A percentile compares a stretch with the other conserved stretches of the same genome.
phyloP scores from a whole-genome alignment of 2,329 filamentous ascomycete genomes.

The Fusarium nisikadoi region DNA sequence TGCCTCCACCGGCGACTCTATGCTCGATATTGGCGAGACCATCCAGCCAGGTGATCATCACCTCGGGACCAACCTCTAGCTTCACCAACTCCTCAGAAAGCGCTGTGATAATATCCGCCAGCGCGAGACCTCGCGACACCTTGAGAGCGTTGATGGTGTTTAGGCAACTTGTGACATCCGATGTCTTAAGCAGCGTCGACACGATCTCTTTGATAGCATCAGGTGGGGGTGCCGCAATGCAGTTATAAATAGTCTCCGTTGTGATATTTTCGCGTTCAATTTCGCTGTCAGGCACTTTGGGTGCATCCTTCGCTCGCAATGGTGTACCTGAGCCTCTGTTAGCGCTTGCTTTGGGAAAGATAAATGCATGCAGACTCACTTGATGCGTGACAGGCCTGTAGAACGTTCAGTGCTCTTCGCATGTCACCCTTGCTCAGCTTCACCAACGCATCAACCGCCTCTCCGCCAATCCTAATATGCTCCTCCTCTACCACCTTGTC shows the following conservation, averaged over 20 bases:
- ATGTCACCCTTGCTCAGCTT: conserved; percentile 94
- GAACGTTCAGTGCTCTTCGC: conserved; percentile 91
- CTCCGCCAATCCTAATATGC: conserved; percentile 80
- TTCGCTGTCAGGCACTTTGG: conserved; percentile 69
- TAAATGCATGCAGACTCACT: conserved; percentile 63
- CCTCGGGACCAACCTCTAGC: conserved; percentile 85
- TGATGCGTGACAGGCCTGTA: conserved; percentile 96
- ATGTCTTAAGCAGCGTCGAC: conserved; percentile 82
- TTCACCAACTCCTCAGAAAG: conserved; percentile 84
- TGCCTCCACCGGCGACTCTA: conserved; percentile 85
- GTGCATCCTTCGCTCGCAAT: conserved; percentile 67
- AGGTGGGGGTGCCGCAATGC: conserved; percentile 94
- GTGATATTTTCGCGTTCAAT: conserved; percentile 82
- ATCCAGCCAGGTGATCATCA: conserved; percentile 90
- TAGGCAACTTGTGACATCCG: conserved; percentile 89
- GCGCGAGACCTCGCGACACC: conserved; percentile 81
- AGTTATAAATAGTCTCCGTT: conserved; percentile 95
- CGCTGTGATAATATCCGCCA: conserved; percentile 93
- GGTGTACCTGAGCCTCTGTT: conserved; percentile 67
- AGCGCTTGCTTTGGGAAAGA: background rate
- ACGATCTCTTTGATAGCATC: conserved; percentile 87
- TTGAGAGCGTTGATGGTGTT: conserved; percentile 91
- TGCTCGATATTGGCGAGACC: conserved; percentile 94
- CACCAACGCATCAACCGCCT: conserved; percentile 86
- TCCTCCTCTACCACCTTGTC: conserved; percentile 92